Conservation (phyloP, 257 asterid genomes). For the Schizonepeta tenuifolia region DNA sequence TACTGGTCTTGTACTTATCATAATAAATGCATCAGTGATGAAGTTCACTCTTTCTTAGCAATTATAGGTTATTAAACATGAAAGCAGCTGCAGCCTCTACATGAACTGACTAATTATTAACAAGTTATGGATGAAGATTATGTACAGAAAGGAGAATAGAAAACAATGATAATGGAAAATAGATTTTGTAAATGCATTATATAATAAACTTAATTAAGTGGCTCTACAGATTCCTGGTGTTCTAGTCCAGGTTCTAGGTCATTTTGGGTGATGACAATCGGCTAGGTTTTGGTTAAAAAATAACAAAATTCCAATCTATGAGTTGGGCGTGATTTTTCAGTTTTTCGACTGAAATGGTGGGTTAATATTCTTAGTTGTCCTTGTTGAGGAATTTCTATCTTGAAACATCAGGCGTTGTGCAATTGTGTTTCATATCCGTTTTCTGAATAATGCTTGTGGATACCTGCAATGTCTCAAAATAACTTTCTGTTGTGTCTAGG, state of each 20-base stretch:
- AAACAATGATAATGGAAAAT: neutral
- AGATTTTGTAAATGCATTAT: neutral
- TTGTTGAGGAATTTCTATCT: neutral
- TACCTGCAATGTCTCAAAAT: neutral
- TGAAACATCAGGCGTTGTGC: constrained; percentile 10
- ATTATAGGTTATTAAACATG: neutral
- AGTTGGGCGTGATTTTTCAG: neutral
- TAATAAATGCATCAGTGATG: too few relatives aligned
- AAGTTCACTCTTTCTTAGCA: neutral
- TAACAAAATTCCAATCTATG: neutral
- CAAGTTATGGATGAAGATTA: neutral
- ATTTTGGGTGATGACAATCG: neutral
- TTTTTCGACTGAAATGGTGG: neutral
- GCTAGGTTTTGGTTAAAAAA: neutral
- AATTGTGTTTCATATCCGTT: neutral
- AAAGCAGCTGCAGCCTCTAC: neutral
- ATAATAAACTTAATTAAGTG: neutral
- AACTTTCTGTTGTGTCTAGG: constrained; percentile 32
- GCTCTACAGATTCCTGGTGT: neutral
- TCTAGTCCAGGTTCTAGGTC: neutral
- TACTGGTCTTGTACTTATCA: neutral
- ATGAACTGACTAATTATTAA: neutral
- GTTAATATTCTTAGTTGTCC: neutral
- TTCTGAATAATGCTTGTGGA: constrained; percentile 1
- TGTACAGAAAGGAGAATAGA: too few relatives aligned